Evolutionary conservation across 2,329 filamentous ascomycete genomes (phyloP).

Genomic region (Fonsecaea erecta): DNA sequence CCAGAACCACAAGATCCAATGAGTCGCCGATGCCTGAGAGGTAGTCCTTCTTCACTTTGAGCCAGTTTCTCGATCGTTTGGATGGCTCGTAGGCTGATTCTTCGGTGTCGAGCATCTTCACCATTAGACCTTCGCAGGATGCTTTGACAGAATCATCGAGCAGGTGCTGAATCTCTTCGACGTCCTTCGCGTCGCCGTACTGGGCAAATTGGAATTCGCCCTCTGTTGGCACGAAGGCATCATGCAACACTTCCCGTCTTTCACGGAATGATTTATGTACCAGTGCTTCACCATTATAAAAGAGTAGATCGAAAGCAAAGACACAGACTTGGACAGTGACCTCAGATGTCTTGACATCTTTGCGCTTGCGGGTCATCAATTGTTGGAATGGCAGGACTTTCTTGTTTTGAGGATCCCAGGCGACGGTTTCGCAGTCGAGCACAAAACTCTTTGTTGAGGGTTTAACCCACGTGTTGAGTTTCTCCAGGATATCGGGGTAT

Average conservation of each 20-base stretch:
- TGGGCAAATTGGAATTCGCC: conserved; percentile 93
- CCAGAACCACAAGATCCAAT: conserved; percentile 91
- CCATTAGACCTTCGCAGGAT: conserved; percentile 96
- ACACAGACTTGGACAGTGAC: conserved; percentile 97
- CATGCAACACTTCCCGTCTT: conserved; percentile 73
- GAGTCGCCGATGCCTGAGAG: conserved; percentile 92
- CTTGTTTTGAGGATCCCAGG: conserved; percentile 93
- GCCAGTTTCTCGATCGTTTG: conserved; percentile 95
- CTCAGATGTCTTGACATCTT: conserved; percentile 93
- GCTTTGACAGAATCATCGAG: conserved; percentile 95
- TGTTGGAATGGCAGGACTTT: conserved; percentile 97
- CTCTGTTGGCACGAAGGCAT: conserved; percentile 76
- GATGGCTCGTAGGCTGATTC: conserved; percentile 96
- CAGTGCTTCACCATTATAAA: conserved; percentile 85
- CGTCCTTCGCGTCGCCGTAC: conserved; percentile 80
- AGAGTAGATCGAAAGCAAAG: conserved; percentile 93
- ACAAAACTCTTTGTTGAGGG: conserved; percentile 91
- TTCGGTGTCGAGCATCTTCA: conserved; percentile 95
- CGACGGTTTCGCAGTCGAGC: conserved; percentile 96
- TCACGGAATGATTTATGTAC: conserved; percentile 87
- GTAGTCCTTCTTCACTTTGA: conserved; percentile 99
- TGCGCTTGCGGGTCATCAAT: conserved; percentile 96
- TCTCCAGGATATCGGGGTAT: conserved; percentile 91
- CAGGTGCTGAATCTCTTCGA: conserved; percentile 91
- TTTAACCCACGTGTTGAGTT: conserved; percentile 88